Evolutionary conservation across 331 rosid genomes (phyloP), one percentile per base, ranked within the genome.

Genomic region (Telfairia occidentalis): DNA sequence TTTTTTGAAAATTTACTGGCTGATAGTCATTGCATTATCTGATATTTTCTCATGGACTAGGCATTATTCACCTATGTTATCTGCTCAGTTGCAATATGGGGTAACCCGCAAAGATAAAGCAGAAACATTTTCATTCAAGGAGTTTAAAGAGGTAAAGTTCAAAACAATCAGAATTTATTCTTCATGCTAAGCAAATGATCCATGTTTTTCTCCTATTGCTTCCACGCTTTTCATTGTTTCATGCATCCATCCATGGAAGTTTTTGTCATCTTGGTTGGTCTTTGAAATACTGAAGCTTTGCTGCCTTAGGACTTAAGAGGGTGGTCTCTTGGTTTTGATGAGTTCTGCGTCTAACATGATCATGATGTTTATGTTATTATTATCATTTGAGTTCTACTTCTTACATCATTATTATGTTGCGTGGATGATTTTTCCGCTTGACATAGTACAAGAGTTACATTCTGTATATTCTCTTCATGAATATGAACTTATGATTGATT

Each of bases 61-160:
- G 89, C 92, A 83, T 59, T 81, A 89, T 81, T 88, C 78, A 16
- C 99, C 96, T 42, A 90, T 95, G 96, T 80, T 95, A 82, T 49
- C 89, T 52, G 90, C 97, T 70, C 99, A 95, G 76, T 82, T 84
- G 93, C 99, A 92, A 78, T 54, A 85, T 84, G 99, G 85, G 15
- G 97, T 95, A 77, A 95, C 97, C 76, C 97, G 97, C 75, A 90
- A 90, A 82, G 97, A 95, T 80, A 59, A 77, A 81, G 89, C 83
- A 15, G 77, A 86, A 76, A 83, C 76, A 42, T 92, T 90, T 88
- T 85, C 82, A 43, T 95, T 92, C 30, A 58, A 81, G 53, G 99
- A 95, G 60, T 90, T 95, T 83, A 82, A 82, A 49, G 84, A 88
- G 97, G 99, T 90, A 82, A 8, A 48, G 70, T 71, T 64, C 58